Percentiles rank a stretch among this genome's conserved stretches.
Conservation (phyloP, 1,284 basidiomycete species). For the Gastroboletus turbinatus region DNA sequence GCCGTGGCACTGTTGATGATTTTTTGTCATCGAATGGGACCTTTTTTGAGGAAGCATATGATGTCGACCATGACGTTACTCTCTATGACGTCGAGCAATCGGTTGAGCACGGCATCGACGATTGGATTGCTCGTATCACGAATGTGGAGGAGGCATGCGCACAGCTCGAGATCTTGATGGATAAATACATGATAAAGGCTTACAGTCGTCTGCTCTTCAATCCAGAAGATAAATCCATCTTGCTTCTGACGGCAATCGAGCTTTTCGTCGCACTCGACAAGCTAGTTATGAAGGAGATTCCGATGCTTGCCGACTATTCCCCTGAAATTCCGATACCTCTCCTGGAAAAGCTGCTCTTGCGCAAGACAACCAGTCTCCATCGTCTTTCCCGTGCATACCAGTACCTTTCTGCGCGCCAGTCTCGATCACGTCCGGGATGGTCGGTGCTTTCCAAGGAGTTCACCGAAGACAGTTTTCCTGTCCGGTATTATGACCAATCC, state of each 20-base stretch:
- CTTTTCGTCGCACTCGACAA: constrained; percentile 48
- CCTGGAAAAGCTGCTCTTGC: constrained; percentile 43
- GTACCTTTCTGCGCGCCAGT: constrained; percentile 35
- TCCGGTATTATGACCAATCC: constrained; percentile 4
- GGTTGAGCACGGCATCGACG: constrained; percentile 28
- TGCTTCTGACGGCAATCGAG: constrained; percentile 43
- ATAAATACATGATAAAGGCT: constrained; percentile 21
- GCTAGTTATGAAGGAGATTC: constrained; percentile 32
- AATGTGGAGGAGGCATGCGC: constrained; percentile 1
- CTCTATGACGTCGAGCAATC: constrained; percentile 36
- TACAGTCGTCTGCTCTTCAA: accelerated
- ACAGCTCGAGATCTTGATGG: constrained; percentile 24
- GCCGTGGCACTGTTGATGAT: constrained; percentile 10
- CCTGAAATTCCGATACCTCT: constrained; percentile 42
- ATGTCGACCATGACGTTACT: constrained; percentile 15
- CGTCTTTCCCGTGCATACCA: constrained; percentile 28
- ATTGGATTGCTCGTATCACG: constrained; percentile 26
- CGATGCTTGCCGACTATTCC: constrained; percentile 43
- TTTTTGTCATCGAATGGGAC: constrained; percentile 12
- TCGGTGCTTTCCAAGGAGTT: constrained; percentile 21
- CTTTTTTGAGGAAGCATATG: constrained; percentile 14
- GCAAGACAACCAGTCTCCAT: constrained; percentile 26
- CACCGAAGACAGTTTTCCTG: constrained; percentile 21
- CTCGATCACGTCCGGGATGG: not conserved
- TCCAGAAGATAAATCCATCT: constrained; percentile 2